phyloP scores from a whole-genome alignment of 2,329 filamentous ascomycete genomes.

The Chalara sp. region DNA sequence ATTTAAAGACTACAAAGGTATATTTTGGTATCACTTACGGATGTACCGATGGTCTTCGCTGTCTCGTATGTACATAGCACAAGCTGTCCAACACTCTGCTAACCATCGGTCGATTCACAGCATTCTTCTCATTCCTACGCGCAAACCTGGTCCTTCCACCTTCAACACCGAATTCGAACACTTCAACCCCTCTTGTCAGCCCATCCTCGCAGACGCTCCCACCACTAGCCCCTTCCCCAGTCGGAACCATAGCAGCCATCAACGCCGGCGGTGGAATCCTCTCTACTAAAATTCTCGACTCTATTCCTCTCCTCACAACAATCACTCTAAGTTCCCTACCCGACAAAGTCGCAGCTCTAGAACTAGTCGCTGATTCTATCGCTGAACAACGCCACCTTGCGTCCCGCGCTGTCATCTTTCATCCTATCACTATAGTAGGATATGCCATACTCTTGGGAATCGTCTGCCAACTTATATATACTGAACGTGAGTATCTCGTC shows the following conservation, averaged over 20 bases:
- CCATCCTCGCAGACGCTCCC: constrained; percentile 37
- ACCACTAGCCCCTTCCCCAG: constrained; percentile 30
- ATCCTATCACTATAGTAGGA: constrained; percentile 47
- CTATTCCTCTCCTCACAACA: constrained; percentile 58
- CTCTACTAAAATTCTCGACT: too few relatives aligned
- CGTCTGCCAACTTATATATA: constrained; percentile 34
- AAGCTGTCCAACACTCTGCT: too few relatives aligned
- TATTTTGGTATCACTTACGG: too few relatives aligned
- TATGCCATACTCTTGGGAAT: constrained; percentile 38
- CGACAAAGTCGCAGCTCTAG: constrained; percentile 62
- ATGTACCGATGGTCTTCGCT: too few relatives aligned
- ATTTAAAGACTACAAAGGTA: too few relatives aligned
- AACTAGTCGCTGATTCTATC: constrained; percentile 72
- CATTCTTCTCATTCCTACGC: too few relatives aligned
- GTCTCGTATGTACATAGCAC: too few relatives aligned
- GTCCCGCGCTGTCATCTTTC: constrained; percentile 25
- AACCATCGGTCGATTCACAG: too few relatives aligned
- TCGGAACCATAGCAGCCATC: constrained; percentile 29
- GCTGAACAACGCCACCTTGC: constrained; percentile 68
- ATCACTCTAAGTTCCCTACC: constrained; percentile 45
- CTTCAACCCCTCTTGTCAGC: constrained; percentile 57
- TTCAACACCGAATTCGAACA: constrained; percentile 42
- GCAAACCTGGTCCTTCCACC: too few relatives aligned
- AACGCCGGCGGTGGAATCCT: constrained; percentile 23
- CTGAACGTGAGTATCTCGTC: constrained; percentile 42